These are phyloP conservation scores for Geosmithia flava DNA, from an alignment of 2,329 filamentous ascomycete genomes.

Conservation along the genomic window DNA sequence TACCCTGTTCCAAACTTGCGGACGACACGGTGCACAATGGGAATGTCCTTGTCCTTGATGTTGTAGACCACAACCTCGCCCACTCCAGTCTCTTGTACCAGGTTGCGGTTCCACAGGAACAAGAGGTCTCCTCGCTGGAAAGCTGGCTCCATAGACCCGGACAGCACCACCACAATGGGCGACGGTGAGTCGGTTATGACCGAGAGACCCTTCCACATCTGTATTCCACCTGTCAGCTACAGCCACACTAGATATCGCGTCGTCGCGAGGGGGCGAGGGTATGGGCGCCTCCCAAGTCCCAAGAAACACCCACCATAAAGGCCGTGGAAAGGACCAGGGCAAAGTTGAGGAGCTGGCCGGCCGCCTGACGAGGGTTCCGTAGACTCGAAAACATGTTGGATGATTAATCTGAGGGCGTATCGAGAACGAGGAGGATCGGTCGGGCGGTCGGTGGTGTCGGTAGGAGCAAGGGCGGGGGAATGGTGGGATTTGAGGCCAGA, in stretches of 20 bases:
- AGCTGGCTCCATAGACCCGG: slow-evolving; percentile 73
- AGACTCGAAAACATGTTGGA: slow-evolving; percentile 54
- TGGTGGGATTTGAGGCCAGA: background rate
- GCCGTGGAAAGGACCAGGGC: slow-evolving; percentile 80
- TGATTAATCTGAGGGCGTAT: background rate
- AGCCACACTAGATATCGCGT: background rate
- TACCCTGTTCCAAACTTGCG: slow-evolving; percentile 54
- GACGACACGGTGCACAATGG: slow-evolving; percentile 89
- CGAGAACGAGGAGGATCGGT: background rate
- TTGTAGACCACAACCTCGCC: slow-evolving; percentile 58
- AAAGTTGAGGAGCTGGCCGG: slow-evolving; percentile 79
- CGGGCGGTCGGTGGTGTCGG: background rate
- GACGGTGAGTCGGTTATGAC: slow-evolving; percentile 63
- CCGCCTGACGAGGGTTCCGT: slow-evolving; percentile 66
- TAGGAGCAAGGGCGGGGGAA: background rate
- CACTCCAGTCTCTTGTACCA: slow-evolving; percentile 40
- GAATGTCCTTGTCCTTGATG: slow-evolving; percentile 86
- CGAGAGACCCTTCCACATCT: slow-evolving; percentile 82
- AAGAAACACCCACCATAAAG: slow-evolving; percentile 55
- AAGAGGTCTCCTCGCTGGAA: slow-evolving; percentile 69
- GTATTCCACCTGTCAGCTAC: background rate
- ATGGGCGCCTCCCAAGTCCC: no score
- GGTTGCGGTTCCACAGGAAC: slow-evolving; percentile 64
- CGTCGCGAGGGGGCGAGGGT: background rate
- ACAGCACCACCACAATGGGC: slow-evolving; percentile 74